Base-by-base conservation (phyloP, 2,329 filamentous ascomycete species). In the Colletotrichum trifolii region DNA sequence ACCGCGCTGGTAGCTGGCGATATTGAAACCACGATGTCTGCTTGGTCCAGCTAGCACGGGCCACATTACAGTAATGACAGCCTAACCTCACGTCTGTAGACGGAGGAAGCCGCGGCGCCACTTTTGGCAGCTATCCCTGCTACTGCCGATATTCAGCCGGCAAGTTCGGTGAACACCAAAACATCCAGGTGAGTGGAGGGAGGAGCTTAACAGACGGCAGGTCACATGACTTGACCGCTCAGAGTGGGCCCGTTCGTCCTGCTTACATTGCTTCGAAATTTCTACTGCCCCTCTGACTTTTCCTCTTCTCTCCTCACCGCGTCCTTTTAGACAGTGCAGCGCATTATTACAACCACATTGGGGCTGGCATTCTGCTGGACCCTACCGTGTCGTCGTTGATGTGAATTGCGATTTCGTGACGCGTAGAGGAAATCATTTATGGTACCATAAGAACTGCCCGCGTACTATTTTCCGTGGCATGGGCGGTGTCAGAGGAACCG, bases 251-350 rank as follows among this genome's bases (percentile, higher is more conserved):
- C 6, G 8, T 5, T 7, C 33, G 8, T 10, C 12, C 35, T 38
- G 47, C 54, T 60, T 67, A 64, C 61, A 60, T 52, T 13, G 47
- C 64, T 59, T 65, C 62, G 53, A 68, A 67, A 64, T 52, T 68
- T 69, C 67, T 42, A 57, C 42, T 11, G 43, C 25, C 36, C 38
- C 71, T 72, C 76, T 79, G 76, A 77, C 78, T 79, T 77, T 64
- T 79, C 80, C 77, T 74, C 73, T 77, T 78, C 77, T 72, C 34
- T 57, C 62, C 46, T 42, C 82, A 87, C 91, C 89, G 90, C 91
- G 86, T 85, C 90, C 89, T 86, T 83, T 82, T 82, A 94, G 92
- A 95, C 92, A 95, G 92, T 94, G 88, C 91, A 91, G 87, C 85
- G 85, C 89, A 89, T 88, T 84, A 85, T 82, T 78, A 79, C 82